These are phyloP conservation scores for Suillus brevipes DNA, from an alignment of 768 basidiomycete species.

Conservation along the genomic window DNA sequence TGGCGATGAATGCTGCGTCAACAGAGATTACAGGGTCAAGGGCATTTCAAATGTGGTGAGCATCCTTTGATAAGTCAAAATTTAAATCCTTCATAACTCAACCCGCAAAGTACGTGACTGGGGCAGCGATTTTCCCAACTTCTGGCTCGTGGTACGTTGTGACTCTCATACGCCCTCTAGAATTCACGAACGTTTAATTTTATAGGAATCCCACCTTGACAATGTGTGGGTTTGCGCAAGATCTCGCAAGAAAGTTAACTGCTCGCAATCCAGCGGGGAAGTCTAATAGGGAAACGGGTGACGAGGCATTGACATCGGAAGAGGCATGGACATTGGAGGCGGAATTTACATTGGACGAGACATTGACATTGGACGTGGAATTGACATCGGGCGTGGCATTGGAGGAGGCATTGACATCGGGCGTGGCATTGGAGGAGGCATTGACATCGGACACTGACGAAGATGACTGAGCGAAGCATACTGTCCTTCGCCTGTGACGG, in stretches of 20 bases:
- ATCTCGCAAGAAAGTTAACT: constrained; percentile 5
- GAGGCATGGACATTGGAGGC: too few relatives aligned
- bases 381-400: too few relatives aligned
- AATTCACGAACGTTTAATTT: background rate
- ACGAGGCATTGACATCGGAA: background rate
- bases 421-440: too few relatives aligned
- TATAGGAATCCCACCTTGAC: constrained; percentile 10
- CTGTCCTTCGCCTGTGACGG: background rate
- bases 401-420: too few relatives aligned
- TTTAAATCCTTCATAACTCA: background rate
- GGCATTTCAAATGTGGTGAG: constrained; percentile 17
- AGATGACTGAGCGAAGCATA: background rate
- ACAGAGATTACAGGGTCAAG: constrained; percentile 15
- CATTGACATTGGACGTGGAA: too few relatives aligned
- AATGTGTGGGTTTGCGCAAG: constrained; percentile 15
- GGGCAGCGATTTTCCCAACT: constrained; percentile 19
- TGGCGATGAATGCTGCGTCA: constrained; percentile 10
- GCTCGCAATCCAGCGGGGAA: too few relatives aligned
- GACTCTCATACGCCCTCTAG: background rate
- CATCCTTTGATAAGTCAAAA: background rate
- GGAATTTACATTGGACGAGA: too few relatives aligned
- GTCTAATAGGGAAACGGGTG: too few relatives aligned
- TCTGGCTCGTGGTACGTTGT: constrained; percentile 19
- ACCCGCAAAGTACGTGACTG: constrained; percentile 16
- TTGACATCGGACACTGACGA: too few relatives aligned